Evolutionary conservation across 2,329 filamentous ascomycete genomes (phyloP).

Genomic region (Pestalotiopsis sp.): DNA sequence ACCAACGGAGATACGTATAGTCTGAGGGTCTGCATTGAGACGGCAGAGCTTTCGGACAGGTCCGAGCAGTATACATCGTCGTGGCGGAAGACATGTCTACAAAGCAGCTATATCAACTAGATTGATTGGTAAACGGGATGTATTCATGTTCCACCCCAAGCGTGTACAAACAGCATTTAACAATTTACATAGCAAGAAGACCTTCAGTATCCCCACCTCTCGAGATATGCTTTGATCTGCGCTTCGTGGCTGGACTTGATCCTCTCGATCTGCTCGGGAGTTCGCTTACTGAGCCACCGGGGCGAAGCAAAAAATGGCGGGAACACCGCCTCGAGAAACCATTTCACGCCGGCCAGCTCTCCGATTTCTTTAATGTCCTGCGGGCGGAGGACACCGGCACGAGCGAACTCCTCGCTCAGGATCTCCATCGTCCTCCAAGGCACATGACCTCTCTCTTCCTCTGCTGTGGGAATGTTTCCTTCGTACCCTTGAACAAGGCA

Average conservation of each 20-base stretch:
- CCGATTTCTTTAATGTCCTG: not conserved
- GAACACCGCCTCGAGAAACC: not conserved
- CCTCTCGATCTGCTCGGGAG: not conserved
- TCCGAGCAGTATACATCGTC: too few species aligned
- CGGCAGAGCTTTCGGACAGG: too few species aligned
- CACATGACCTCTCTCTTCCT: not conserved
- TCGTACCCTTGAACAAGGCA: not conserved
- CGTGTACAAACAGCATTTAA: too few species aligned
- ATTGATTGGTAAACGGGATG: too few species aligned
- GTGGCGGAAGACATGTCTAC: too few species aligned
- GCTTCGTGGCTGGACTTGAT: not conserved
- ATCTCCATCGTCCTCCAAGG: not conserved
- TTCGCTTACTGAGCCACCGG: not conserved
- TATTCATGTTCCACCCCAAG: too few species aligned
- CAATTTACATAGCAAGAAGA: too few species aligned
- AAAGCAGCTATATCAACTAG: too few species aligned
- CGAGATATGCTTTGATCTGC: not conserved
- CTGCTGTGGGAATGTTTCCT: not conserved
- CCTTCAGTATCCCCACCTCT: not conserved
- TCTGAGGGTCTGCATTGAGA: too few species aligned
- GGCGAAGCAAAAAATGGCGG: not conserved
- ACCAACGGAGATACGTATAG: not conserved
- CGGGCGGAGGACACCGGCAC: not conserved
- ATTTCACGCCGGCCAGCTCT: not conserved
- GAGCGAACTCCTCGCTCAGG: not conserved